These are phyloP conservation scores for Hypoxylon fuscum DNA, from an alignment of 495 filamentous ascomycete genomes.

Conservation along the genomic window DNA sequence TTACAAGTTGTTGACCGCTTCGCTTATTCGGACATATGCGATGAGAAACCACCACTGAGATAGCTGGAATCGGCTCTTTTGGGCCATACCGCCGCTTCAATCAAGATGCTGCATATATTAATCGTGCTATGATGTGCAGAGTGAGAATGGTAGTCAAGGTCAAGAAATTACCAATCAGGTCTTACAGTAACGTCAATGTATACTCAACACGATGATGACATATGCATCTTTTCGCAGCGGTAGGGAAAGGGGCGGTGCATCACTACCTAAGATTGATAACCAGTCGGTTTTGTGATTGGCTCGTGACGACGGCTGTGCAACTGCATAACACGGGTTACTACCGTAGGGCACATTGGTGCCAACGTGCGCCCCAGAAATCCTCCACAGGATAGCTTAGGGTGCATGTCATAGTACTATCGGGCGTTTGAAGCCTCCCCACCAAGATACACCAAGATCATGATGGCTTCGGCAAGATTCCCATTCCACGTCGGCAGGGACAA, in stretches of 20 bases:
- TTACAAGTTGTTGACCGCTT: conserved; percentile 36
- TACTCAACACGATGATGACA: too few species aligned
- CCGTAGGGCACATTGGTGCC: neutral
- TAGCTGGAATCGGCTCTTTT: conserved; percentile 31
- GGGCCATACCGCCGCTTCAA: conserved; percentile 34
- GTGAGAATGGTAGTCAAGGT: conserved; percentile 23
- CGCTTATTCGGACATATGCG: conserved; percentile 34
- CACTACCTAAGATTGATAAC: neutral
- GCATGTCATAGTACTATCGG: conserved; percentile 8
- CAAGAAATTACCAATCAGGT: conserved; percentile 19
- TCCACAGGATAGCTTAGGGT: too few species aligned
- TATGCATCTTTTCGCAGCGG: too few species aligned
- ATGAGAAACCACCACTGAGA: conserved; percentile 25
- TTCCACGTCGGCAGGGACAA: conserved; percentile 28
- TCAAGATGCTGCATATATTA: conserved; percentile 35
- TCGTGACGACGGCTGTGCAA: too few species aligned
- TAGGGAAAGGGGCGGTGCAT: conserved; percentile 32
- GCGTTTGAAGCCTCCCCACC: conserved; percentile 22
- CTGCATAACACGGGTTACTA: too few species aligned
- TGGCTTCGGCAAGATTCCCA: conserved; percentile 28
- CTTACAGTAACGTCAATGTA: too few species aligned
- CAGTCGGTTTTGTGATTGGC: too few species aligned
- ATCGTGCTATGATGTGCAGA: conserved; percentile 29
- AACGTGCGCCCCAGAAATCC: too few species aligned
- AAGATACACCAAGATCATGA: conserved; percentile 26